Evolutionary conservation across 2,329 filamentous ascomycete species (phyloP), one percentile per base, ranked within the genome.

Genomic region (Pseudogymnoascus sp.): DNA sequence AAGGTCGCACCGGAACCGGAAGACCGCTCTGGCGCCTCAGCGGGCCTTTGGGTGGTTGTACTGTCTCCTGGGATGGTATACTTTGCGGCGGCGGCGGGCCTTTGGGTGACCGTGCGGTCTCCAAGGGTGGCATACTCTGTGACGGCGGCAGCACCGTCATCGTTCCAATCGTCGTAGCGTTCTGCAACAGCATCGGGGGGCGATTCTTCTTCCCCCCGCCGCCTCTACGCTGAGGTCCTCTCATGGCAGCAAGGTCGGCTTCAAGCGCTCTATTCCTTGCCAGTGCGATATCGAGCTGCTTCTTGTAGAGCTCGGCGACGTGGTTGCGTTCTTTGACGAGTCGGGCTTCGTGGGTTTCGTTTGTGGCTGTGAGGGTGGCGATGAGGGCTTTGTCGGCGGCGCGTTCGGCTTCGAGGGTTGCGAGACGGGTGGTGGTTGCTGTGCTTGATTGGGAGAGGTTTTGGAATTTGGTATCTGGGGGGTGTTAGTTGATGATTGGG

Each of bases 291-390:
- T 63, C 61, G 6, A 66, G 64, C 2, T 67, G 58, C 1, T 61
- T 61, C 47, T 62, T 63, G 39, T 67, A 66, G 57, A 64, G 65
- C 8, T 66, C 62, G 5, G 61, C 65, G 20, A 64, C 63, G 30
- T 66, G 64, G n/a, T 65, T 66, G 4, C 58, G 58, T 53, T 68
- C 64, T 6, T 65, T 64, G 22, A 64, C 63, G 5, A 68, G 39
- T 7, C 66, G 64, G 18, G 57, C 47, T 57, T 67, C 61, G 59
- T 63, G 66, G 4, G 65, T 67, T 5, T 53, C 53, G 3, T 65
- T 57, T 15, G 62, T 61, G 6, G 61, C 47, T 41, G 67, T 63
- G 6, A 68, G 64, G 8, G 62, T 58, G 5, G 47, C 43, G 18
- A 68, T 64, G 9, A 64, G 62, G 9, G 66, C 64, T 60, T 64